Evolutionary conservation across 129 eudicot genomes (phyloP).

Genomic region (Lonicera japonica): DNA sequence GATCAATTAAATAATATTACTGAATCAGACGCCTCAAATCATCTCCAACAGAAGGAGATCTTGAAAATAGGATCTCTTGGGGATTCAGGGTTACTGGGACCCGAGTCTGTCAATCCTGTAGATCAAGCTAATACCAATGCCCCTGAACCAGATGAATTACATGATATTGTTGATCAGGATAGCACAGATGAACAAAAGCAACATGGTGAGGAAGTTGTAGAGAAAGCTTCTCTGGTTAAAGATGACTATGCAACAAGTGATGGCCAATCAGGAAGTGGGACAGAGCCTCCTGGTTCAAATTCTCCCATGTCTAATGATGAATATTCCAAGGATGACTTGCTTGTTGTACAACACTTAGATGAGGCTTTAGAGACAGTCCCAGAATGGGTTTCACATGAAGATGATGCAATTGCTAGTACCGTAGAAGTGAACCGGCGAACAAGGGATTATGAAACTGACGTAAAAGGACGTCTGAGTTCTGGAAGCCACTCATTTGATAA

Average conservation of each 20-base stretch:
- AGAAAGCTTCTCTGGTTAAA: conserved; percentile 27
- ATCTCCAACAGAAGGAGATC: conserved; percentile 15
- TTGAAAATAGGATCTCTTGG: conserved; percentile 15
- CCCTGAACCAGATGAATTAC: conserved; percentile 10
- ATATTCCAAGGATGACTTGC: conserved; percentile 11
- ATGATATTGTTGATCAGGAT: conserved; percentile 15
- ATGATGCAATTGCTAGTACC: conserved; percentile 23
- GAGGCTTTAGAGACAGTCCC: conserved; percentile 30
- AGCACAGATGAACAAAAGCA: conserved; percentile 25
- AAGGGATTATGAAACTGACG: conserved; percentile 21
- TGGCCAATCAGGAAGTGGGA: conserved; percentile 16
- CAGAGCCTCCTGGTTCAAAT: conserved; percentile 23
- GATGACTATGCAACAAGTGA: conserved; percentile 20
- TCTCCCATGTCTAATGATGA: conserved; percentile 27
- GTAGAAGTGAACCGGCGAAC: conserved; percentile 23
- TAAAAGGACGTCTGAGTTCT: conserved; percentile 20
- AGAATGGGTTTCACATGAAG: conserved; percentile 28
- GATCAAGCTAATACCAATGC: conserved; percentile 20
- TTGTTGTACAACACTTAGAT: conserved; percentile 19
- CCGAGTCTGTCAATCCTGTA: conserved; percentile 23
- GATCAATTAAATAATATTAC: conserved; percentile 8
- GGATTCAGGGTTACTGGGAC: conserved; percentile 20
- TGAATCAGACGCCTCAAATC: conserved; percentile 19
- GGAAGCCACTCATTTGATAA: conserved; percentile 28
- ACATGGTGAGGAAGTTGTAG: conserved; percentile 26